Conservation (phyloP, 306 rosid genomes). For the Pyrus bretschneideri region DNA sequence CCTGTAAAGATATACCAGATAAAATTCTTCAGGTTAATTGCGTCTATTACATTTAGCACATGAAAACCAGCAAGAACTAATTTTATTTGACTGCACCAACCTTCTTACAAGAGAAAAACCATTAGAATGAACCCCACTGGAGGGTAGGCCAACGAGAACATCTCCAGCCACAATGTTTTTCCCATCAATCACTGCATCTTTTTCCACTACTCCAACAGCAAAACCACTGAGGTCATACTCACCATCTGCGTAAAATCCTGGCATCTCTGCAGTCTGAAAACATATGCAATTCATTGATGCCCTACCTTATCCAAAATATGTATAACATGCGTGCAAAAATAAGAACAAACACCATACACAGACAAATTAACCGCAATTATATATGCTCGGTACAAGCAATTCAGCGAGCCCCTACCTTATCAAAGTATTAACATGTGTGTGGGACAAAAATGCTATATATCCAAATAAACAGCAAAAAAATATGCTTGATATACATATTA, state of each 20-base stretch:
- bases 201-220: conserved; percentile 80
- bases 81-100: conserved; percentile 24
- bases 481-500: background rate
- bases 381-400: conserved; percentile 1
- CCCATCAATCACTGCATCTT: conserved; percentile 70
- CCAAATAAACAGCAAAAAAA: background rate
- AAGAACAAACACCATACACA: background rate
- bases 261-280: conserved; percentile 96
- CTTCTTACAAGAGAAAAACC: conserved; percentile 92
- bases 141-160: conserved; percentile 75
- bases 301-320: background rate
- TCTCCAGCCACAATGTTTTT: conserved; percentile 66
- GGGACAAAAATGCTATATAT: background rate
- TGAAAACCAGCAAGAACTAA: background rate
- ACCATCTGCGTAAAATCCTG: conserved; percentile 77
- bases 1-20: conserved; percentile 26
- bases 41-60: background rate
- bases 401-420: background rate
- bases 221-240: conserved; percentile 95
- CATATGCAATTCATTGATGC: conserved; percentile 6
- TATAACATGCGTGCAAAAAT: background rate
- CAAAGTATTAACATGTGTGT: background rate
- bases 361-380: background rate
- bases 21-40: background rate
- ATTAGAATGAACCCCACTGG: conserved; percentile 90